These are phyloP conservation scores for Spizellomyces sp. DNA, from an alignment of 192 early-diverging fungal species.

Conservation along the genomic window DNA sequence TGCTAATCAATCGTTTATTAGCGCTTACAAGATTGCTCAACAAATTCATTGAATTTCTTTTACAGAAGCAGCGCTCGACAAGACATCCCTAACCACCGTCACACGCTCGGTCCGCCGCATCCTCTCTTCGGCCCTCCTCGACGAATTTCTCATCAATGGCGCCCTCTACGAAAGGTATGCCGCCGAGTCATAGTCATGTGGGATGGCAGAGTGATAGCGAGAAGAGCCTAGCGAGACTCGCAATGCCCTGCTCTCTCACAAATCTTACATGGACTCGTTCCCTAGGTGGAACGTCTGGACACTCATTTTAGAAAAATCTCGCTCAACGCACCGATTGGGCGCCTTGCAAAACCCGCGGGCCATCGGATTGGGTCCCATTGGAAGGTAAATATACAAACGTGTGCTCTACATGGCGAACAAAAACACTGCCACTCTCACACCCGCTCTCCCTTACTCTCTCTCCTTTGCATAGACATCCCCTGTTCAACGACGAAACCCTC, in stretches of 20 bases:
- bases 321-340: constrained; percentile 18
- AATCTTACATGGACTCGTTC: background rate
- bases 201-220: background rate
- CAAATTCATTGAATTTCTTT: background rate
- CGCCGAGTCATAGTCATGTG: background rate
- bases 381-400: too few relatives aligned
- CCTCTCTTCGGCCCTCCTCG: constrained; percentile 31
- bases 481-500: too few relatives aligned
- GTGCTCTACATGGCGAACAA: too few relatives aligned
- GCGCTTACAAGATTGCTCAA: background rate
- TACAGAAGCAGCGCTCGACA: constrained; percentile 9
- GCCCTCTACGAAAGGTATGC: constrained; percentile 25
- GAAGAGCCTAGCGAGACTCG: background rate
- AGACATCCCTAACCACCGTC: constrained; percentile 13
- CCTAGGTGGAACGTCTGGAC: constrained; percentile 23
- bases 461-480: too few relatives aligned
- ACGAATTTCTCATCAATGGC: constrained; percentile 36
- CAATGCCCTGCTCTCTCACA: background rate
- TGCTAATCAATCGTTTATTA: background rate
- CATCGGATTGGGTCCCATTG: too few relatives aligned
- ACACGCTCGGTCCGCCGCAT: constrained; percentile 34
- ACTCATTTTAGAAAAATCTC: constrained; percentile 26
- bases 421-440: too few relatives aligned
- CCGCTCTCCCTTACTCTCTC: too few relatives aligned
- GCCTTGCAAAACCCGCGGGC: too few relatives aligned